Percentiles rank a stretch among this genome's conserved stretches.
These are phyloP conservation scores for Diplodia sapinea DNA, from an alignment of 2,329 filamentous ascomycete species.

Conservation along the genomic window DNA sequence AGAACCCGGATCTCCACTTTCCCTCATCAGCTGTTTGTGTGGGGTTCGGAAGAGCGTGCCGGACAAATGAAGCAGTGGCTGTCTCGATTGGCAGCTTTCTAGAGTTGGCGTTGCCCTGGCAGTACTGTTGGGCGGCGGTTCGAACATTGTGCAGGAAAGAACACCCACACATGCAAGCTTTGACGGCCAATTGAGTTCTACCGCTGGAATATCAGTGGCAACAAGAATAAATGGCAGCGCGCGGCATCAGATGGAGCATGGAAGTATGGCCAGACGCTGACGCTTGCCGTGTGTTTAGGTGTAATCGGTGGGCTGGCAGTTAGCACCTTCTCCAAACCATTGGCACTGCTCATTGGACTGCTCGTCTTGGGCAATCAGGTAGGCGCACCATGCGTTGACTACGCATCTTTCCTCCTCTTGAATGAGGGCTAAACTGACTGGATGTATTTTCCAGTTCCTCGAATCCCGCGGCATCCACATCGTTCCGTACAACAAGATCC, in stretches of 20 bases:
- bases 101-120: slow-evolving; percentile 29
- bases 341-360: slow-evolving; percentile 71
- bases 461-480: slow-evolving; percentile 60
- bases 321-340: slow-evolving; percentile 71
- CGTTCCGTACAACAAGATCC: slow-evolving; percentile 55
- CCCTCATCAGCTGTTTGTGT: too few relatives aligned
- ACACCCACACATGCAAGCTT: not conserved
- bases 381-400: slow-evolving; percentile 37
- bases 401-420: not conserved
- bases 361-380: slow-evolving; percentile 69
- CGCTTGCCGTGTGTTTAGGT: slow-evolving; percentile 45
- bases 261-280: not conserved
- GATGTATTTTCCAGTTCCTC: slow-evolving; percentile 48
- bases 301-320: slow-evolving; percentile 69
- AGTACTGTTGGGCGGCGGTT: not conserved
- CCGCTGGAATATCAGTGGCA: not conserved
- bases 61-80: slow-evolving; percentile 14
- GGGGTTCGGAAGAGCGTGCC: not conserved
- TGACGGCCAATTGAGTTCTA: not conserved
- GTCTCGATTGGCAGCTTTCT: slow-evolving; percentile 39
- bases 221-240: not conserved
- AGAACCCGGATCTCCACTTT: not conserved
- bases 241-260: not conserved
- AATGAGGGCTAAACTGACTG: not conserved
- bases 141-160: not conserved